Evolutionary conservation across 768 basidiomycete genomes (phyloP).

Genomic region (Phlebiopsis gigantea): DNA sequence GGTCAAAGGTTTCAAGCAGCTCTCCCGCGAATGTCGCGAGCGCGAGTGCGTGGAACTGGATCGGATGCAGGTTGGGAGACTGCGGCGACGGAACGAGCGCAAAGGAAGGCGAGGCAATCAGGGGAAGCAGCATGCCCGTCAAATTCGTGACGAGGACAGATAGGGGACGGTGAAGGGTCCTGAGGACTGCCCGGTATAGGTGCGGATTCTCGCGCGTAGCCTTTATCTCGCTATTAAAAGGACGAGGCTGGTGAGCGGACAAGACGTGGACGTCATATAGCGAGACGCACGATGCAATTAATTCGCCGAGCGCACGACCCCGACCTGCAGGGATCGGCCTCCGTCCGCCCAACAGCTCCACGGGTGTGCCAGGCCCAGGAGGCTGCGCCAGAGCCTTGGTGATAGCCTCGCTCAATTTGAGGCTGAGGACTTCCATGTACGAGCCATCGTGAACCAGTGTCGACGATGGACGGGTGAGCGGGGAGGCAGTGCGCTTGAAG

Average conservation of each 20-base stretch:
- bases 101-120: conserved; percentile 63
- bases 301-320: conserved; percentile 56
- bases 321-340: conserved; percentile 72
- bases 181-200: conserved; percentile 62
- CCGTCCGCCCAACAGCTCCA: conserved; percentile 58
- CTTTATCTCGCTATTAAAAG: conserved; percentile 55
- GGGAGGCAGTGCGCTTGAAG: conserved; percentile 53
- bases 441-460: conserved; percentile 64
- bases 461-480: conserved; percentile 31
- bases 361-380: conserved; percentile 41
- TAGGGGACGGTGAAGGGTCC: conserved; percentile 70
- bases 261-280: conserved; percentile 12
- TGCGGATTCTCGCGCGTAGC: conserved; percentile 59
- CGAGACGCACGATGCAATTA: conserved; percentile 64
- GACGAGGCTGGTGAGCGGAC: neutral
- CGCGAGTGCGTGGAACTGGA: conserved; percentile 67
- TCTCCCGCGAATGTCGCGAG: conserved; percentile 70
- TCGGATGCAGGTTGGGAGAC: conserved; percentile 50
- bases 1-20: conserved; percentile 65
- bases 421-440: conserved; percentile 69
- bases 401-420: conserved; percentile 78
- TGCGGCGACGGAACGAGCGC: conserved; percentile 45
- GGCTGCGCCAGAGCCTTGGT: conserved; percentile 71
- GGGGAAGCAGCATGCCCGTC: conserved; percentile 59
- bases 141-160: conserved; percentile 70